phyloP scores from a whole-genome alignment of 2,329 filamentous ascomycete genomes.

The Blastomyces emzantsi region DNA sequence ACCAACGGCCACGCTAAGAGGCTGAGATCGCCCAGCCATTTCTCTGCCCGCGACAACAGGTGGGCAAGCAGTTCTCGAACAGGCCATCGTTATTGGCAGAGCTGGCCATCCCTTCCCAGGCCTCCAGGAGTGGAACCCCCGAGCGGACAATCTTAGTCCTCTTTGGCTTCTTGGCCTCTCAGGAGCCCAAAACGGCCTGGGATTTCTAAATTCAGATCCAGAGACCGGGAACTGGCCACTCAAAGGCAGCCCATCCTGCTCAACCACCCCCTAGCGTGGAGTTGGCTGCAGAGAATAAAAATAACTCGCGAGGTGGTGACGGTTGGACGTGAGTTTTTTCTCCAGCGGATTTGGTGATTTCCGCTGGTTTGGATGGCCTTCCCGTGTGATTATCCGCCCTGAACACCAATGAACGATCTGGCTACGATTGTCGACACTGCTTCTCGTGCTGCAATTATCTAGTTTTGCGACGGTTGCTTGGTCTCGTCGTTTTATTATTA shows the following conservation, averaged over 20 bases:
- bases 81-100: not conserved
- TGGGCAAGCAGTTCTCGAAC: not conserved
- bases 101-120: not conserved
- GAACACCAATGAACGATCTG: constrained; percentile 6
- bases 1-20: not conserved
- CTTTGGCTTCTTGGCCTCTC: not conserved
- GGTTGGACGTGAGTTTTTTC: not conserved
- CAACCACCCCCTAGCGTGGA: not conserved
- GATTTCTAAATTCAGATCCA: constrained; percentile 9
- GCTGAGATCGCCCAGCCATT: not conserved
- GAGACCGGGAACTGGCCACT: not conserved
- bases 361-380: not conserved
- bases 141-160: not conserved
- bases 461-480: not conserved
- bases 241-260: not conserved
- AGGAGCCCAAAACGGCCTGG: not conserved
- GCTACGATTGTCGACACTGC: not conserved
- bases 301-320: constrained; percentile 1
- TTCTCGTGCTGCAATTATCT: not conserved
- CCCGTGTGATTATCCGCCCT: constrained; percentile 1
- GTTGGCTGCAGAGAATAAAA: constrained; percentile 8
- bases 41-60: not conserved
- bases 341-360: not conserved
- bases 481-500: not conserved
- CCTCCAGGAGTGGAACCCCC: not conserved